Base-by-base conservation (phyloP, 176 grass and related monocot genomes). In the Chloris gayana region DNA sequence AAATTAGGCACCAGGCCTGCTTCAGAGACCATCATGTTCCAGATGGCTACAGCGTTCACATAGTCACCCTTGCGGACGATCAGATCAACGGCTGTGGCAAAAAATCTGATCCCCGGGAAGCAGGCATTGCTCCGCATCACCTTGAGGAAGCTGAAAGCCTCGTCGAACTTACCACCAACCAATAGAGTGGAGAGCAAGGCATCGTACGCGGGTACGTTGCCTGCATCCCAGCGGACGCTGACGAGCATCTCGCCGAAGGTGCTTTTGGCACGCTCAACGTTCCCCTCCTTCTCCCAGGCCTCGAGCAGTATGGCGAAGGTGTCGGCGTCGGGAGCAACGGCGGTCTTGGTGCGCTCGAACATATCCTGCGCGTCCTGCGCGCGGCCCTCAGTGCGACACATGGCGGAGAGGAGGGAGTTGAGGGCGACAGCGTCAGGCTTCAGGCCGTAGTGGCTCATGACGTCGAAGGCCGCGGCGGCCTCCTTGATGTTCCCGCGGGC, bases 231-330 rank as follows among this genome's bases (percentile, higher is more conserved):
- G 22, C 94, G 89, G 2, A 94, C 63, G 78, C 81, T 81, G 32
- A 88, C 22, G 30, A 90, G 73, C 91, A 97, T 97, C 85, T 94
- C 85, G 24, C 87, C 80, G 42, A 97, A 94, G 50, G 85, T 91
- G 63, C 21, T 83, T 75, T 88, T 88, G 39, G 87, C 82, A 14
- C 80, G 72, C 34, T 67, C 76, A 1, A 38, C 49, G 74, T 97
- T 90, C 54, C 87, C 87, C 70, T 97, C 94, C 73, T 92, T 90
- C 82, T 94, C 83, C 72, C 86, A 97, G 15, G 88, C 91, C 80
- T 97, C 83, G 61, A 97, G 86, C 42, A 97, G 85, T 69, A 93
- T 97, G 31, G 83, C 88, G 77, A 97, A 97, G 71, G 91, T 90
- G 72, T 97, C 85, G 19, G 64, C 85, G 64, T 97, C 76, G 5